These are phyloP conservation scores for Kalmusia sp. DNA, from an alignment of 2,329 filamentous ascomycete genomes.

Conservation along the genomic window DNA sequence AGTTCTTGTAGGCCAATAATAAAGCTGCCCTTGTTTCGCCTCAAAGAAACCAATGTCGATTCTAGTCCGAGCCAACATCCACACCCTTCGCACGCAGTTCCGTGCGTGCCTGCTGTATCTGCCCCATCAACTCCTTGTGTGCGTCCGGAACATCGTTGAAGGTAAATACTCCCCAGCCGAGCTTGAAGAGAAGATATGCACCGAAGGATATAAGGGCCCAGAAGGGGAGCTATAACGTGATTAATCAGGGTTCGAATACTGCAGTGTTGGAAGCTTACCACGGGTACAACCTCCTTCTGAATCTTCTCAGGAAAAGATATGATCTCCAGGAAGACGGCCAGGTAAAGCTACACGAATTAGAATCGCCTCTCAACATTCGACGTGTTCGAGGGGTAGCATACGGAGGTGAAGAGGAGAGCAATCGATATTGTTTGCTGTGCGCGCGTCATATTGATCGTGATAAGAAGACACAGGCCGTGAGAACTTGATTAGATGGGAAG, in stretches of 20 bases:
- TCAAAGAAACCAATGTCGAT: slow-evolving; percentile 13
- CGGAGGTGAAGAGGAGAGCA: slow-evolving; percentile 84
- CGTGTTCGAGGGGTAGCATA: slow-evolving; percentile 56
- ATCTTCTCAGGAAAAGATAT: slow-evolving; percentile 79
- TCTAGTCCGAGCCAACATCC: slow-evolving; percentile 69
- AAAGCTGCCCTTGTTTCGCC: slow-evolving; percentile 7
- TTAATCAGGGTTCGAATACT: background rate
- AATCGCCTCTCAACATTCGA: slow-evolving; percentile 17
- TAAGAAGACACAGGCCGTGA: background rate
- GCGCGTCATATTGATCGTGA: slow-evolving; percentile 77
- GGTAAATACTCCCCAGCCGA: slow-evolving; percentile 90
- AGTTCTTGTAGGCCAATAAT: slow-evolving; percentile 1
- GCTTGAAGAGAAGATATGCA: slow-evolving; percentile 87
- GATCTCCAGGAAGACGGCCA: slow-evolving; percentile 82
- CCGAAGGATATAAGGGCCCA: slow-evolving; percentile 92
- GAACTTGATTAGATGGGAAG: background rate
- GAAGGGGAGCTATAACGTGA: slow-evolving; percentile 75
- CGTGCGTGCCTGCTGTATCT: slow-evolving; percentile 78
- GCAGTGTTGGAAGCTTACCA: slow-evolving; percentile 68
- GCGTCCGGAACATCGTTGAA: slow-evolving; percentile 96
- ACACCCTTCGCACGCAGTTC: slow-evolving; percentile 79
- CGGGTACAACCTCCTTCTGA: slow-evolving; percentile 85
- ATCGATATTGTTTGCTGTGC: slow-evolving; percentile 92
- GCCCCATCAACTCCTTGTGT: slow-evolving; percentile 84
- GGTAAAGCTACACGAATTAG: slow-evolving; percentile 74